A percentile compares a stretch with the other conserved stretches of the same genome.
Evolutionary conservation across 192 early-diverging fungal species (phyloP).

Genomic region (Backusella tuberculispora): DNA sequence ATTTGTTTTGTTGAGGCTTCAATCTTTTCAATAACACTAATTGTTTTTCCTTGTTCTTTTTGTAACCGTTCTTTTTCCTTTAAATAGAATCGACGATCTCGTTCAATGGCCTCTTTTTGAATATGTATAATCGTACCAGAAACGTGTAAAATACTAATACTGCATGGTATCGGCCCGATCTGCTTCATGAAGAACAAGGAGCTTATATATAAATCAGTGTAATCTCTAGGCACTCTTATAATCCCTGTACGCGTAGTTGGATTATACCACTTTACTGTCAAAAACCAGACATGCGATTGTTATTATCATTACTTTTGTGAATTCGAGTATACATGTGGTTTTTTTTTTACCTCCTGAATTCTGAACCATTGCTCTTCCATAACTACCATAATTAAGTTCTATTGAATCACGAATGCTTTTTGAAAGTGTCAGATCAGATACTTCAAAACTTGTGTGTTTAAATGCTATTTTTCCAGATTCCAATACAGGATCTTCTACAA

Average conservation of each 20-base stretch:
- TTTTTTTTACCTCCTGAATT: slow-evolving; percentile 6
- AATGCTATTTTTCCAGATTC: slow-evolving; percentile 5
- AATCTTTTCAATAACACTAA: slow-evolving; percentile 15
- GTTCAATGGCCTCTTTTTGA: slow-evolving; percentile 33
- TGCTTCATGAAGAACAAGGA: slow-evolving; percentile 34
- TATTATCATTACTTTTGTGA: not conserved
- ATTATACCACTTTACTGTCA: slow-evolving; percentile 39
- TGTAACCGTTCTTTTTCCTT: slow-evolving; percentile 9
- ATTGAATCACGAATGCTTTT: slow-evolving; percentile 8
- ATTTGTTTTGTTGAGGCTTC: slow-evolving; percentile 10
- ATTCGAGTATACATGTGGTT: not conserved
- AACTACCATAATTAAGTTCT: slow-evolving; percentile 24
- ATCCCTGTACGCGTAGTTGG: slow-evolving; percentile 26
- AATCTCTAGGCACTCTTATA: slow-evolving; percentile 22
- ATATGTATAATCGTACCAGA: slow-evolving; percentile 30
- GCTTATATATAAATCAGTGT: slow-evolving; percentile 11
- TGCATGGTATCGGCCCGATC: slow-evolving; percentile 18
- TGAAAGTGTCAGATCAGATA: not conserved
- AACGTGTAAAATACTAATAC: slow-evolving; percentile 21
- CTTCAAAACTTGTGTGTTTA: slow-evolving; percentile 22
- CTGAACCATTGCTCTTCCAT: slow-evolving; percentile 15
- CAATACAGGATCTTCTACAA: slow-evolving; percentile 28
- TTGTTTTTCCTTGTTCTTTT: not conserved
- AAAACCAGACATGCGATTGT: not conserved
- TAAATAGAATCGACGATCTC: slow-evolving; percentile 22